phyloP scores from a whole-genome alignment of 2,329 filamentous ascomycete genomes.

The Pseudogymnoascus sp. region DNA sequence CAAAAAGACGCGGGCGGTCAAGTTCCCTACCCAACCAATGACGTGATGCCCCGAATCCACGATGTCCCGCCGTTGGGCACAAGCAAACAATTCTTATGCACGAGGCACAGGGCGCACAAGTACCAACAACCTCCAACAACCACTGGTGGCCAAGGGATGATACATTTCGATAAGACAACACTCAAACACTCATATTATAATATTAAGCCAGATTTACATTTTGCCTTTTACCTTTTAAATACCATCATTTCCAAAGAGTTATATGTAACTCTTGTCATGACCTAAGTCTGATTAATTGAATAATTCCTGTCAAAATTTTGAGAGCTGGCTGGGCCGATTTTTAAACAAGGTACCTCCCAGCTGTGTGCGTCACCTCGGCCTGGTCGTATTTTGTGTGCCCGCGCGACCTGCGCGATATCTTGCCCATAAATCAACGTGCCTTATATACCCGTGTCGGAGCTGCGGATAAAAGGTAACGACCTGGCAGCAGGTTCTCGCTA shows the following conservation, averaged over 20 bases:
- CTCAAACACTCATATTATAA: slow-evolving; percentile 8
- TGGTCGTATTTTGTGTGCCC: background rate
- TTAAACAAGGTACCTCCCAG: background rate
- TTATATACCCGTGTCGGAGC: slow-evolving; percentile 1
- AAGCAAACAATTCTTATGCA: slow-evolving; percentile 1
- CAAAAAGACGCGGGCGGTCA: background rate
- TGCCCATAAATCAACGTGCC: background rate
- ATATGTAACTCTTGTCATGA: background rate
- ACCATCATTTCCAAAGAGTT: background rate
- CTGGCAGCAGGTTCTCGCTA: background rate
- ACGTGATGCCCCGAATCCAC: slow-evolving; percentile 1
- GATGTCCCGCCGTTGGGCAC: slow-evolving; percentile 8
- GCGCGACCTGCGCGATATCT: slow-evolving; percentile 1
- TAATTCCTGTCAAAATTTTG: background rate
- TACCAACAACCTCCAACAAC: background rate
- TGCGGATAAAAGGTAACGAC: slow-evolving; percentile 7
- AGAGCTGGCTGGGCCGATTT: slow-evolving; percentile 5
- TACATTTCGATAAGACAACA: slow-evolving; percentile 2
- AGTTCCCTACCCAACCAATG: background rate
- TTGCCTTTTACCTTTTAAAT: background rate
- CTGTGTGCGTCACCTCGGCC: slow-evolving; percentile 8
- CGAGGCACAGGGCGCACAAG: slow-evolving; percentile 2
- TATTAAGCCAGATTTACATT: slow-evolving; percentile 3
- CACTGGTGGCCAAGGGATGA: background rate
- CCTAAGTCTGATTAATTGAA: background rate